Evolutionary conservation across 139 green algal genomes (phyloP).

Genomic region (Tetradesmus lagerheimii): DNA sequence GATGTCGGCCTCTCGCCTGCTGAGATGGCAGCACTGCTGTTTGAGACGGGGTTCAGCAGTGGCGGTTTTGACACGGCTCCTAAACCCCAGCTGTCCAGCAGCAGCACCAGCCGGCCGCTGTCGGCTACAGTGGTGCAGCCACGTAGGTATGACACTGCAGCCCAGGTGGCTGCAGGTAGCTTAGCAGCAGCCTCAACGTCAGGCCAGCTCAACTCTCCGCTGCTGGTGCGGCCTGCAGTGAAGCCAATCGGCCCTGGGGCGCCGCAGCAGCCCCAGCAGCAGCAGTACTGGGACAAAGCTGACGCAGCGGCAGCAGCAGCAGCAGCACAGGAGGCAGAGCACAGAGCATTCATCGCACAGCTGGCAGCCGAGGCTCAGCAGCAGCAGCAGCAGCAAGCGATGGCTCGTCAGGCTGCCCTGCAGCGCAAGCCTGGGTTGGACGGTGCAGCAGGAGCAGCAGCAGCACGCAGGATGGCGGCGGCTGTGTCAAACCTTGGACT

Average conservation of each 20-base stretch:
- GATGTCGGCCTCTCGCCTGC: conserved; percentile 14
- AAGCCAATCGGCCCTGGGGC: not conserved
- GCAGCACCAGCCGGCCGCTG: conserved; percentile 9
- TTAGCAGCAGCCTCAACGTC: conserved; percentile 21
- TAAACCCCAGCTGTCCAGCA: not conserved
- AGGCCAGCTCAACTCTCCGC: not conserved
- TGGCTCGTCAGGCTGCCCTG: not conserved
- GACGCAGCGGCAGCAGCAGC: conserved; percentile 35
- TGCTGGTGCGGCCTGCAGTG: conserved; percentile 12
- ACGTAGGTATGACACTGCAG: not conserved
- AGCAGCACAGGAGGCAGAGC: conserved; percentile 1
- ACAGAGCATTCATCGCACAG: not conserved
- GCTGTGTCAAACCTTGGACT: conserved; percentile 6
- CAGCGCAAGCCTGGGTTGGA: not conserved
- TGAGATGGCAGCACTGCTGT: conserved; percentile 28
- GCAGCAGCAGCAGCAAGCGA: not conserved
- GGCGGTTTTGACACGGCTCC: not conserved
- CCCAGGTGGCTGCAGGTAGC: not conserved
- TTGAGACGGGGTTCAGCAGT: not conserved
- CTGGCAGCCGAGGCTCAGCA: conserved; percentile 12
- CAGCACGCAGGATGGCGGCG: not conserved
- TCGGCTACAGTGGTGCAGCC: not conserved
- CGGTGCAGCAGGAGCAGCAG: not conserved
- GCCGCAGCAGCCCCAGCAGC: not conserved
- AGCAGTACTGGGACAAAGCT: conserved; percentile 22